Evolutionary conservation across 2,329 filamentous ascomycete species (phyloP), one percentile per base, ranked within the genome.

Genomic region (Colletotrichum gigasporum): DNA sequence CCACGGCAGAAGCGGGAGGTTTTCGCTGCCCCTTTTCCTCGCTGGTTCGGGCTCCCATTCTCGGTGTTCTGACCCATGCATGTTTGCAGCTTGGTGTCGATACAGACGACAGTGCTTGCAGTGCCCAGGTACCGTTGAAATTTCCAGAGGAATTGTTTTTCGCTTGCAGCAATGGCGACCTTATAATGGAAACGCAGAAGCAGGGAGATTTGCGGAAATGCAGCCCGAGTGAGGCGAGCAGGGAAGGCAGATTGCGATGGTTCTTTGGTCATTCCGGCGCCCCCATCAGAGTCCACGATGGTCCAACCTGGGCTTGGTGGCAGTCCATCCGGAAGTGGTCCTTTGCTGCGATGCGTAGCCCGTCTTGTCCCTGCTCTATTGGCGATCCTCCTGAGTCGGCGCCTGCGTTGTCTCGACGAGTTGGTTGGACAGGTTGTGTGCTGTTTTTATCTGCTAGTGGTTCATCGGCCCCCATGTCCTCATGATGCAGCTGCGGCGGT

Each of bases 1-100:
- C 34, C 47, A 53, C 41, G 39, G 54, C 37, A 63, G 55, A 63
- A 37, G 56, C 50, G 35, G 55, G 50, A 65, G 24, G 57, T 34
- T 20, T 42, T 47, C 14, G 37, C 20, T 39, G 55, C 32, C 26
- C 47, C 47, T 28, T 47, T 56, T 48, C 24, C 39, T 47, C 20
- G 32, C 18, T 20, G 50, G 22, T 35, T 34, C 32, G 47, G 47
- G 44, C 32, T 30, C 35, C 55, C 41, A 34, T 53, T 32, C 37
- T n/a, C 10, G 28, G 16, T 18, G 14, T 39, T n/a, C n/a, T n/a
- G n/a, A n/a, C n/a, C n/a, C n/a, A n/a, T n/a, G n/a, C n/a, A n/a
- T 18, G 24, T 30, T 26, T 47, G 44, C 24, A 47, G 7, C 7
- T 22, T 3, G 39, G 14, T 22, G 12, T 24, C 5, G 39, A 44